phyloP scores from a whole-genome alignment of 2,329 filamentous ascomycete genomes.

The Neoscytalidium dimidiatum region DNA sequence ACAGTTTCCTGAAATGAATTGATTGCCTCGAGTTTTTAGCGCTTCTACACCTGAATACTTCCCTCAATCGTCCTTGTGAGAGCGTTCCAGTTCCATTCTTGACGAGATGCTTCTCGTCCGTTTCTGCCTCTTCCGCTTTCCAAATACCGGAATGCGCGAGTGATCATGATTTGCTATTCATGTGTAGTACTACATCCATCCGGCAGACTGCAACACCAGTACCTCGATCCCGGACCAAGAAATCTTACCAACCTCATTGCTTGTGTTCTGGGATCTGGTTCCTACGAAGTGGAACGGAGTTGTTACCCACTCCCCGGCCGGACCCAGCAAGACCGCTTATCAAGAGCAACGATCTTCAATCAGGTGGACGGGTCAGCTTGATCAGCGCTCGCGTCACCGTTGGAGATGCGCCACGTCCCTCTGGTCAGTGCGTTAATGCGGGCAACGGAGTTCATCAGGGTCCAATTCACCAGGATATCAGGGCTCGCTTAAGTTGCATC shows the following conservation, averaged over 20 bases:
- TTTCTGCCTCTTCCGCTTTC: too few relatives aligned
- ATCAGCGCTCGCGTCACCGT: constrained; percentile 11
- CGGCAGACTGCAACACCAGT: background rate
- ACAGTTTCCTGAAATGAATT: too few relatives aligned
- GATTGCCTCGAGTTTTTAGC: too few relatives aligned
- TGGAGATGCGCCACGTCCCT: background rate
- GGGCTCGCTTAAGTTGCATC: background rate
- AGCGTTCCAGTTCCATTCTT: too few relatives aligned
- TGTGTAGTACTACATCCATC: background rate
- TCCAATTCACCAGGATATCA: background rate
- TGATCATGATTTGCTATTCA: too few relatives aligned
- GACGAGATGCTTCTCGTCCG: too few relatives aligned
- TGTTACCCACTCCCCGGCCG: background rate
- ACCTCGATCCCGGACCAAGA: background rate
- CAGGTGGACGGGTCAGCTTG: background rate
- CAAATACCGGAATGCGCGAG: too few relatives aligned
- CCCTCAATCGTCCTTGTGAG: too few relatives aligned
- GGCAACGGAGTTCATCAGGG: background rate
- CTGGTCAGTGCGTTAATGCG: background rate
- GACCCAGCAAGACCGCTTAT: background rate
- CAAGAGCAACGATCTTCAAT: constrained; percentile 9
- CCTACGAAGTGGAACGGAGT: background rate
- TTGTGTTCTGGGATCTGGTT: background rate
- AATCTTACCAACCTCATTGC: background rate
- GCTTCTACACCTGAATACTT: too few relatives aligned